Evolutionary conservation across 176 grass and related monocot species (phyloP).

Genomic region (Cocos nucifera): DNA sequence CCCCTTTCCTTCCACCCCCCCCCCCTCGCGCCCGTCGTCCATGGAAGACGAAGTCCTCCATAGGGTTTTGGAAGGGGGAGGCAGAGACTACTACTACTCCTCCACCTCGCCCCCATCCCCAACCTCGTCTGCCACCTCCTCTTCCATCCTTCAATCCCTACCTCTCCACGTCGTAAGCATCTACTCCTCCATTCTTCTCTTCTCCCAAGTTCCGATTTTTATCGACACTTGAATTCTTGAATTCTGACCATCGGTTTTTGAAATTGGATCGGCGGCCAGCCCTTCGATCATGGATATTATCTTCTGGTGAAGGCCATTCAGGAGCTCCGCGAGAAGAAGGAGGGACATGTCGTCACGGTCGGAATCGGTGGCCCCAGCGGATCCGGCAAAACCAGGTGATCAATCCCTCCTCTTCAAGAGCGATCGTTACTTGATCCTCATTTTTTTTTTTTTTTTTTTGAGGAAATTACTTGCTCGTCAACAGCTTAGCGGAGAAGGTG

Average conservation of each 20-base stretch:
- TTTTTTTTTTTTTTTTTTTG: no score
- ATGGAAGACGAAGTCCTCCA: slow-evolving; percentile 36
- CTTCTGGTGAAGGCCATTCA: slow-evolving; percentile 96
- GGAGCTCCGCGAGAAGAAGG: slow-evolving; percentile 90
- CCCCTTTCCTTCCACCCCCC: no score
- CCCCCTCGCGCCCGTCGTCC: neutral
- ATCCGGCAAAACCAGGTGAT: slow-evolving; percentile 89
- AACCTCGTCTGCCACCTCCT: slow-evolving; percentile 32
- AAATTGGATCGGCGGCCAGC: slow-evolving; percentile 21
- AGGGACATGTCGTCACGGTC: slow-evolving; percentile 70
- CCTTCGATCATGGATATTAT: slow-evolving; percentile 95
- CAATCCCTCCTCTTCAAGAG: neutral
- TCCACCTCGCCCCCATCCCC: slow-evolving; percentile 31
- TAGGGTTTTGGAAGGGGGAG: slow-evolving; percentile 28
- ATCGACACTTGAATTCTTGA: neutral
- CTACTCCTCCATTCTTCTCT: slow-evolving; percentile 7
- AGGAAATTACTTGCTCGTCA: no score
- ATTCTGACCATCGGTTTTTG: neutral
- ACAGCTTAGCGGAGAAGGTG: slow-evolving; percentile 92
- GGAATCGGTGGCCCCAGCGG: slow-evolving; percentile 90
- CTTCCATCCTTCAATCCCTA: slow-evolving; percentile 93
- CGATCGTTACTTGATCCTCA: no score
- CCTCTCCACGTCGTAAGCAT: slow-evolving; percentile 79
- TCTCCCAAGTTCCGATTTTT: neutral
- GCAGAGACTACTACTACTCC: slow-evolving; percentile 25